Evolutionary conservation across 2,329 filamentous ascomycete genomes (phyloP).

Genomic region (Chaetomium olivaceum): DNA sequence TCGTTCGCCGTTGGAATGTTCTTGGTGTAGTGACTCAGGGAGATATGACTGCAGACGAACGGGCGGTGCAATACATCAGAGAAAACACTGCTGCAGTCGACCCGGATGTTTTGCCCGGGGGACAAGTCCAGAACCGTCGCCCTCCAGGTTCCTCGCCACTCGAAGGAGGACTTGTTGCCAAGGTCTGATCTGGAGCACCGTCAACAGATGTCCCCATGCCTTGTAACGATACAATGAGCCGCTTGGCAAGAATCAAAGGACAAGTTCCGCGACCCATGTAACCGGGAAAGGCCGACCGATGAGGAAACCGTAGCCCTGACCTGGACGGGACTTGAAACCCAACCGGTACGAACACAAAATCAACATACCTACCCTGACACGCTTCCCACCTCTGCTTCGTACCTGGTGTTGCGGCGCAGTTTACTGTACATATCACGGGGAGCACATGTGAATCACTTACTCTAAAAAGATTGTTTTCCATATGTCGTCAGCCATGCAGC

Average conservation of each 20-base stretch:
- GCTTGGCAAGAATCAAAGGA: not conserved
- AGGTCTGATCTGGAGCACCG: conserved; percentile 36
- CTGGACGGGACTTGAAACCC: not conserved
- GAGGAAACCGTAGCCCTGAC: not conserved
- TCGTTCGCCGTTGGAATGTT: conserved; percentile 73
- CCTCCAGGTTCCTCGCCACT: conserved; percentile 84
- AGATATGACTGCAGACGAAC: conserved; percentile 81
- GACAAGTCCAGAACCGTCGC: conserved; percentile 69
- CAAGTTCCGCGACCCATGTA: not conserved
- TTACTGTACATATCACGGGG: conserved; percentile 4
- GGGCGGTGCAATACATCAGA: conserved; percentile 89
- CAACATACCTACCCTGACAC: conserved; percentile 11
- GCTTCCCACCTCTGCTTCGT: not conserved
- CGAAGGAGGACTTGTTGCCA: conserved; percentile 45
- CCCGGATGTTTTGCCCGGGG: conserved; percentile 50
- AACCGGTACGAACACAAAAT: not conserved
- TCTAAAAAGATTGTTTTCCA: conserved; percentile 84
- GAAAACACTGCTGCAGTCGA: conserved; percentile 78
- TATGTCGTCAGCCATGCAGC: conserved; percentile 78
- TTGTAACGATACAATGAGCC: not conserved
- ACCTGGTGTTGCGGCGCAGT: not conserved
- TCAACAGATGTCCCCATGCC: conserved; percentile 24
- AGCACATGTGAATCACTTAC: conserved; percentile 58
- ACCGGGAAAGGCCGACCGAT: too few species aligned
- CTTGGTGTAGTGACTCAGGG: conserved; percentile 63